Base-by-base conservation (phyloP, 768 basidiomycete species). In the Mycena indigotica region DNA sequence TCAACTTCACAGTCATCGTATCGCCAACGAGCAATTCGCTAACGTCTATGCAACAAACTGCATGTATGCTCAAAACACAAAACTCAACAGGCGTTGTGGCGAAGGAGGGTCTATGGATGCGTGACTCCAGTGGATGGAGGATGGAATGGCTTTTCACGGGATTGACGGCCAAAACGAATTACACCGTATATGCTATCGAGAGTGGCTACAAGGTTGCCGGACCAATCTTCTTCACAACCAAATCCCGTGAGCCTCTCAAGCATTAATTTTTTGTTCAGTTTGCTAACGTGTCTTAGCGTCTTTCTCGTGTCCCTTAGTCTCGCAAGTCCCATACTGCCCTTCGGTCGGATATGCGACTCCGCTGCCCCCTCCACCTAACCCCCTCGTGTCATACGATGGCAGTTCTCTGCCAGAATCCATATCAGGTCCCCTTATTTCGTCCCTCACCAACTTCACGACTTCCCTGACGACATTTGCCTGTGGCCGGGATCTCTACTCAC, bases 401-500 rank as follows among this genome's bases (percentile, higher is more conserved):
- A 70, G 73, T 13, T 84, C 78, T 21, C 72, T 92, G 13, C 85
- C 87, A 0, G 57, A 66, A 3, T 55, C 62, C 21, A 67, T 91
- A n/a, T 73, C 80, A 19, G 66, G 68, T 12, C 80, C 82, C 5
- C 78, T 93, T 40, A 65, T 86, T 40, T 73, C 77, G 23, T 83
- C 81, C 57, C 71, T 95, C 61, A 71, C 84, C 49, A 91, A 92
- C 72, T 93, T 95, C 71, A 88, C 91, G 1, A 78, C 80, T 1
- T 80, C 84, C 19, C 82, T 95, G 8, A 79, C 81, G 28, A 89
- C 88, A 3, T 84, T 86, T 58, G 82, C 91, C 1, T 95, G 93
- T 67, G 89, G 90, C 17, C 81, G 89, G 26, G 91, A 93, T 66
- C 66, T 77, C 53, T 95, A 93, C 73, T 93, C 90, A 5, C 88